Evolutionary conservation across 345 rosid genomes (phyloP).

Genomic region (Excoecaria cochinchinensis): DNA sequence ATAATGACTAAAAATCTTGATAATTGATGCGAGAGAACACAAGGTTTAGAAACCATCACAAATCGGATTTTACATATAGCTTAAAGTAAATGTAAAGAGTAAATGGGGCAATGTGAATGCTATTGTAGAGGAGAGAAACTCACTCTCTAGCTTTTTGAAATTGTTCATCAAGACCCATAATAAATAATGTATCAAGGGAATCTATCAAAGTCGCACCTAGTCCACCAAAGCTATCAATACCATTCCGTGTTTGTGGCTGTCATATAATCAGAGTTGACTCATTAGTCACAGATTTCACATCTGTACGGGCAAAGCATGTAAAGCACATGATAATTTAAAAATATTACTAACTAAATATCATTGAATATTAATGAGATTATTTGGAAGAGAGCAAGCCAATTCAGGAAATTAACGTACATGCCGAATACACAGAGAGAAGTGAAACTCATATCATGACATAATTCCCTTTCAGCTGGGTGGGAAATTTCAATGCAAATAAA

Average conservation of each 20-base stretch:
- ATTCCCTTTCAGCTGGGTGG: not conserved
- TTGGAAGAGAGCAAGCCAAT: not conserved
- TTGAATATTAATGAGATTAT: not conserved
- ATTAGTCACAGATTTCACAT: constrained; percentile 2
- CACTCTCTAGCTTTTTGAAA: constrained; percentile 90
- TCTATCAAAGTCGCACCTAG: constrained; percentile 97
- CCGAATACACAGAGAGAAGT: not conserved
- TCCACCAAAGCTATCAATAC: constrained; percentile 93
- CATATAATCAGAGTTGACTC: constrained; percentile 65
- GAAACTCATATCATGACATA: not conserved
- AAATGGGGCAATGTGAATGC: not conserved
- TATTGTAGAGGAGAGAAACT: constrained; percentile 30
- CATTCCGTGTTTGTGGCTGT: constrained; percentile 88
- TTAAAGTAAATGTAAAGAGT: not conserved
- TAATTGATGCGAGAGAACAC: not conserved
- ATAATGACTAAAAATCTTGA: not conserved
- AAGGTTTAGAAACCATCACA: not conserved
- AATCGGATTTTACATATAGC: not conserved
- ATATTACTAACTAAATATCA: not conserved
- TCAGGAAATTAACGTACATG: not conserved
- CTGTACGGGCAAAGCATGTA: not conserved
- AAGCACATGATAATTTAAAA: not conserved
- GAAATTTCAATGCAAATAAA: not conserved
- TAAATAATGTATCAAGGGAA: constrained; percentile 83
- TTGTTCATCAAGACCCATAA: constrained; percentile 88